Evolutionary conservation across 164 flowering plant species (phyloP).

Genomic region (Stephania japonica): DNA sequence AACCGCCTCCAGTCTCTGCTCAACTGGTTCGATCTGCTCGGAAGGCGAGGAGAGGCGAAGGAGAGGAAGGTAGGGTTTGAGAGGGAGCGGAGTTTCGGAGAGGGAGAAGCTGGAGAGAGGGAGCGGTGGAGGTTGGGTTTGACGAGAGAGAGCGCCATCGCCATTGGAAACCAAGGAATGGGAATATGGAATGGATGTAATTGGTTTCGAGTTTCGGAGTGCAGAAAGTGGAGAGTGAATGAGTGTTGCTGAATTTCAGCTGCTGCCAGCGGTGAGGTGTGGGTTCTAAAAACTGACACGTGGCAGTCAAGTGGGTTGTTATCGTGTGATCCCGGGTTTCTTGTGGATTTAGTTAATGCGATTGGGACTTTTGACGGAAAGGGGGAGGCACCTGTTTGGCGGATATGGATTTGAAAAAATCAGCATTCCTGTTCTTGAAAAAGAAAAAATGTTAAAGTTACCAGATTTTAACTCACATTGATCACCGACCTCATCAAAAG

Average conservation of each 20-base stretch:
- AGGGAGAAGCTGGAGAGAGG: conserved; percentile 10
- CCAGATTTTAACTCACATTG: no score
- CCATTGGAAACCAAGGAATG: not conserved
- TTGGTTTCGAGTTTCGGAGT: no score
- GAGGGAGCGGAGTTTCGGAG: conserved; percentile 5
- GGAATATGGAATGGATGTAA: no score
- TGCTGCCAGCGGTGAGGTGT: not conserved
- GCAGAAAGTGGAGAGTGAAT: no score
- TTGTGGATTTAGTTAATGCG: no score
- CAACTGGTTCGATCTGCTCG: conserved; percentile 12
- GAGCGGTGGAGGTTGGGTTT: conserved; percentile 1
- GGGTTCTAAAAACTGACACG: not conserved
- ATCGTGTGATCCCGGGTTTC: not conserved
- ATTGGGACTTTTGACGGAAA: no score
- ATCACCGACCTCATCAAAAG: no score
- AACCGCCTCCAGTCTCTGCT: conserved; percentile 9
- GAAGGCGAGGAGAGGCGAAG: conserved; percentile 11
- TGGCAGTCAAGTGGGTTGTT: not conserved
- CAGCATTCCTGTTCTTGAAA: no score
- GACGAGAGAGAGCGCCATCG: not conserved
- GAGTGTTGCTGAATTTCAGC: no score
- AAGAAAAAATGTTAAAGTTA: no score
- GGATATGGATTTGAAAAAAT: no score
- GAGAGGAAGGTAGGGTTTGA: conserved; percentile 11
- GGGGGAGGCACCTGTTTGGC: no score